Percentiles rank a stretch among this genome's conserved stretches.
Evolutionary conservation across 1,139 yeast species (phyloP).

Genomic region (Lodderomyces metapsilosis): DNA sequence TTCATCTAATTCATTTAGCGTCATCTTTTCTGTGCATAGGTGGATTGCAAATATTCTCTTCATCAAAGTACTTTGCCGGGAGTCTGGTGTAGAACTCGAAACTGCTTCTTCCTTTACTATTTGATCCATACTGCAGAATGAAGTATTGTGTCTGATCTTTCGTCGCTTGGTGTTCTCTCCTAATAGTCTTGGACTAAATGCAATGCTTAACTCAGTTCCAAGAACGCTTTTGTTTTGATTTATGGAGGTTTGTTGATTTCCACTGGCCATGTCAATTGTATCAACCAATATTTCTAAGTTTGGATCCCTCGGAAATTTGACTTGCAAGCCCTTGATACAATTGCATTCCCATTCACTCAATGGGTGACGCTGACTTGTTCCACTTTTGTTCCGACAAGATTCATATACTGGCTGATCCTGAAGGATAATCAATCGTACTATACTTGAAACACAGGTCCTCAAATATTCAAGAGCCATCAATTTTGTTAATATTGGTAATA

Average conservation of each 20-base stretch:
- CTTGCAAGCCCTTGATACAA: slow-evolving; percentile 27
- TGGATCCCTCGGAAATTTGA: slow-evolving; percentile 36
- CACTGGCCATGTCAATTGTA: background rate
- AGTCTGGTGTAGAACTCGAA: too few species aligned
- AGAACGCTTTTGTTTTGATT: background rate
- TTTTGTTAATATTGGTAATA: slow-evolving; percentile 27
- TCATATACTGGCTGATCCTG: background rate
- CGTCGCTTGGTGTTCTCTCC: background rate
- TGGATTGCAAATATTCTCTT: background rate
- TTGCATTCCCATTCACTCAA: slow-evolving; percentile 15
- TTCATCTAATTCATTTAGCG: background rate
- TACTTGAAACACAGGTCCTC: slow-evolving; percentile 26
- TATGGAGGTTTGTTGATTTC: background rate
- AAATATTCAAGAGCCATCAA: slow-evolving; percentile 29
- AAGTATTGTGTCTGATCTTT: too few species aligned
- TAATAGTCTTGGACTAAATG: background rate
- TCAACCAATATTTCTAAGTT: slow-evolving; percentile 21
- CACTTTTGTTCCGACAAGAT: background rate
- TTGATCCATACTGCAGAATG: too few species aligned
- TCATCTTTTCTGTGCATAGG: background rate
- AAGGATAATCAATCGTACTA: slow-evolving; percentile 17
- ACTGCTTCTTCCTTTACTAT: too few species aligned
- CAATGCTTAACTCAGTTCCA: background rate
- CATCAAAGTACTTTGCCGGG: background rate
- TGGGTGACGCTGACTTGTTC: slow-evolving; percentile 12